phyloP scores from a whole-genome alignment of 1,284 basidiomycete species.

The Ceratobasidium sp. region DNA sequence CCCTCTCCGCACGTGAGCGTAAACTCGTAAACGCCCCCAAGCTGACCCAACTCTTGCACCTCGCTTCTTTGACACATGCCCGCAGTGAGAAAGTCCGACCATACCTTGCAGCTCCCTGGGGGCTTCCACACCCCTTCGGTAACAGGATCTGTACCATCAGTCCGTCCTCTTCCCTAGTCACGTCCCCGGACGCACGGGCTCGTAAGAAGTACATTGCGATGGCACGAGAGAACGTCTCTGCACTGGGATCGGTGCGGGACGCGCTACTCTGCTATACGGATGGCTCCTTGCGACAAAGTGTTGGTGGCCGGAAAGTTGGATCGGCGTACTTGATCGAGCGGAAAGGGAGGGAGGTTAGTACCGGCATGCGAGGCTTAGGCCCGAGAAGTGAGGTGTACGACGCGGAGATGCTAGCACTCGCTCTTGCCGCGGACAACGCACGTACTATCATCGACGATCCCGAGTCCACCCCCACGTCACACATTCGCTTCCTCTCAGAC shows the following conservation, averaged over 20 bases:
- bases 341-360: not conserved
- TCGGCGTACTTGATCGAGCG: not conserved
- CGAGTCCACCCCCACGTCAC: too few relatives aligned
- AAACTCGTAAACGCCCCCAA: too few relatives aligned
- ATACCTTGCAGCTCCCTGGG: too few relatives aligned
- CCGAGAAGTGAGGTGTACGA: constrained; percentile 5
- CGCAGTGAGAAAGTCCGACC: too few relatives aligned
- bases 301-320: not conserved
- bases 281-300: not conserved
- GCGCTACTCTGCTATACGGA: not conserved
- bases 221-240: too few relatives aligned
- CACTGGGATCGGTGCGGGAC: too few relatives aligned
- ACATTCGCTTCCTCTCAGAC: not conserved
- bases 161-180: not conserved
- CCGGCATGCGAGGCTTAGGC: not conserved
- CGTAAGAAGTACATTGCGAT: not conserved
- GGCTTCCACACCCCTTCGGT: not conserved
- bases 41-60: too few relatives aligned
- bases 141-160: not conserved
- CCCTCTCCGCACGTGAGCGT: too few relatives aligned
- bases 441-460: too few relatives aligned
- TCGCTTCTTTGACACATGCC: too few relatives aligned
- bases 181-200: too few relatives aligned
- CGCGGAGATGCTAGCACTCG: constrained; percentile 23
- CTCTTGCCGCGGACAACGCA: not conserved